Conservation (phyloP, 495 filamentous ascomycete species). For the Penicillium fimorum region DNA sequence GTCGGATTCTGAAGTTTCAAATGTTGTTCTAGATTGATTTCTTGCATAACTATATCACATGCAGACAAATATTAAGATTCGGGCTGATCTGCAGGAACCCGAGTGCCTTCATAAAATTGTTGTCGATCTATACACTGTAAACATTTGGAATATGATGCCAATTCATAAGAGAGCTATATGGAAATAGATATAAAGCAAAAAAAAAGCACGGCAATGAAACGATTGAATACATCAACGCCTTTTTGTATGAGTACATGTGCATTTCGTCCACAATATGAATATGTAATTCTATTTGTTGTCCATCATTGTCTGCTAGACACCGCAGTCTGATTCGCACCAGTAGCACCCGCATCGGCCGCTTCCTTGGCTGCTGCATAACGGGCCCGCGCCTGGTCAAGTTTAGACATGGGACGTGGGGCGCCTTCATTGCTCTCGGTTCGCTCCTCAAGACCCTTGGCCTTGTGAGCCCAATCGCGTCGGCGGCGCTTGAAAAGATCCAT, state of each 20-base stretch:
- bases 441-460: constrained; percentile 55
- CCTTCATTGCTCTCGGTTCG: constrained; percentile 22
- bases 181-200: neutral
- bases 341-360: constrained; percentile 14
- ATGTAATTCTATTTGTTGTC: neutral
- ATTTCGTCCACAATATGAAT: constrained; percentile 4
- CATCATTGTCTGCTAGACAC: neutral
- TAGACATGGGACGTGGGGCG: constrained; percentile 40
- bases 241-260: constrained; percentile 11
- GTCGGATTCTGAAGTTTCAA: neutral
- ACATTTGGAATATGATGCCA: neutral
- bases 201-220: neutral
- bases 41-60: neutral
- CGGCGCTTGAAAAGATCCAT: constrained; percentile 80
- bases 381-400: constrained; percentile 49
- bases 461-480: constrained; percentile 66
- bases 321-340: constrained; percentile 6
- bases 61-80: neutral
- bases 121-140: neutral
- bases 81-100: constrained; percentile 10
- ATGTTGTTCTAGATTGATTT: neutral
- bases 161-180: neutral
- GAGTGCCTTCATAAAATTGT: neutral
- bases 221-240: constrained; percentile 4
- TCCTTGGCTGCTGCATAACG: constrained; percentile 42